Evolutionary conservation across 345 rosid species (phyloP).

Genomic region (Hevea brasiliensis): DNA sequence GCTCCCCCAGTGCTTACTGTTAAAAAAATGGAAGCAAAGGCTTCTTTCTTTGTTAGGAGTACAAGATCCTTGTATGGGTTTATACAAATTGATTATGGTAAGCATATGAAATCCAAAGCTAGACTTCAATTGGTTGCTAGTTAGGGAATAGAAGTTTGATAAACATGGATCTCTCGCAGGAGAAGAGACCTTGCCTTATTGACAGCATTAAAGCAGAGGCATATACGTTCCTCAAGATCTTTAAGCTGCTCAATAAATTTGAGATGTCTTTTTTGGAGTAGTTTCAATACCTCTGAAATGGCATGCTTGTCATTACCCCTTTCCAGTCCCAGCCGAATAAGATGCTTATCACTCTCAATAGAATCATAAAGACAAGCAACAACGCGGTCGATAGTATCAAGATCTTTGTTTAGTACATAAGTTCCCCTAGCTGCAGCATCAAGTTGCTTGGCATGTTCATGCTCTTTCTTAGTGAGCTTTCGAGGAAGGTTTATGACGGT

Average conservation of each 20-base stretch:
- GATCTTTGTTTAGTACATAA: conserved; percentile 49
- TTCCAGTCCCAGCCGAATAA: conserved; percentile 53
- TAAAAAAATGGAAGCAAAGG: not conserved
- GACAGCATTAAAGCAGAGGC: conserved; percentile 56
- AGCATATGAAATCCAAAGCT: not conserved
- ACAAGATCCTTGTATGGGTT: not conserved
- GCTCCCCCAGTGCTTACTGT: not conserved
- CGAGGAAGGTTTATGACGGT: conserved; percentile 37
- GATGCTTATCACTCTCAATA: conserved; percentile 50
- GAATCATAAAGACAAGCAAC: conserved; percentile 47
- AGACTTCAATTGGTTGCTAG: conserved; percentile 3
- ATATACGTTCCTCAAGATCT: conserved; percentile 66
- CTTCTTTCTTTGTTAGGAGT: not conserved
- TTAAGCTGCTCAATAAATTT: conserved; percentile 42
- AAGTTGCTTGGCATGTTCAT: conserved; percentile 54
- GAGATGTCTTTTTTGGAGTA: conserved; percentile 45
- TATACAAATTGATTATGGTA: not conserved
- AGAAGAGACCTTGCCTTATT: conserved; percentile 59
- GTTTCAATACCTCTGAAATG: conserved; percentile 50
- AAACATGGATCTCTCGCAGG: conserved; percentile 43
- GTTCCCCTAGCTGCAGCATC: conserved; percentile 63
- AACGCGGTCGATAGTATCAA: conserved; percentile 59
- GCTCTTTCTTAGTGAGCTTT: conserved; percentile 54
- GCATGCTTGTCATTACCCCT: conserved; percentile 49
- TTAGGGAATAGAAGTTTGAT: conserved; percentile 14